These are phyloP conservation scores for Drechmeria coniospora DNA, from an alignment of 2,329 filamentous ascomycete genomes.

Conservation along the genomic window DNA sequence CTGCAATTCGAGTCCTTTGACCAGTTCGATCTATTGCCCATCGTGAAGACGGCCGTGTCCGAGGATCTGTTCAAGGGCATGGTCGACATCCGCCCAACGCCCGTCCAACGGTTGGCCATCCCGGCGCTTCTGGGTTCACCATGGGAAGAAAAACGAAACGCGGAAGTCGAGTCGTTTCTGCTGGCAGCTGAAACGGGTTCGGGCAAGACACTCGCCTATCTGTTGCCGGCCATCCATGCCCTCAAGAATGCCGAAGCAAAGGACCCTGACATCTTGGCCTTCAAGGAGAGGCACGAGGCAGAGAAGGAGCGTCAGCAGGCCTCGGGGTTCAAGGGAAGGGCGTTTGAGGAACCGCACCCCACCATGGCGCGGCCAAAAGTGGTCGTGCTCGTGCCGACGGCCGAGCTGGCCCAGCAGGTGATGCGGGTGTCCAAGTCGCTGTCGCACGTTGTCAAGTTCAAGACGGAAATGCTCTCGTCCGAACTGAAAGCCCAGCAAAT, in stretches of 20 bases:
- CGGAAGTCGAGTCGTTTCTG: slow-evolving; percentile 43
- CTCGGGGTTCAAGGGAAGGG: slow-evolving; percentile 40
- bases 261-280: slow-evolving; percentile 42
- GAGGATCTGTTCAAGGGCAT: slow-evolving; percentile 62
- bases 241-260: slow-evolving; percentile 60
- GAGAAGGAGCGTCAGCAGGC: slow-evolving; percentile 41
- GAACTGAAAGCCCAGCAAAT: slow-evolving; percentile 64
- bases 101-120: slow-evolving; percentile 79
- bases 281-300: slow-evolving; percentile 37
- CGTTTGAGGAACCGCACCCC: slow-evolving; percentile 53
- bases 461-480: slow-evolving; percentile 68
- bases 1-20: slow-evolving; percentile 63
- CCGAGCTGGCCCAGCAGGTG: slow-evolving; percentile 83
- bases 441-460: slow-evolving; percentile 76
- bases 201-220: slow-evolving; percentile 88
- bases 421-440: slow-evolving; percentile 65
- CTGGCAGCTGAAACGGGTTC: slow-evolving; percentile 93
- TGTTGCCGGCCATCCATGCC: slow-evolving; percentile 71
- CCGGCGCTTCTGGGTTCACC: slow-evolving; percentile 56
- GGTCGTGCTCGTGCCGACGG: slow-evolving; percentile 78
- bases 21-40: slow-evolving; percentile 59
- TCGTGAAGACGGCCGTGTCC: slow-evolving; percentile 53
- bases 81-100: slow-evolving; percentile 65
- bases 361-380: slow-evolving; percentile 67
- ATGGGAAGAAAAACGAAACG: slow-evolving; percentile 14